Evolutionary conservation across 805 yeast genomes (phyloP).

Genomic region (Danielia oregonensis): DNA sequence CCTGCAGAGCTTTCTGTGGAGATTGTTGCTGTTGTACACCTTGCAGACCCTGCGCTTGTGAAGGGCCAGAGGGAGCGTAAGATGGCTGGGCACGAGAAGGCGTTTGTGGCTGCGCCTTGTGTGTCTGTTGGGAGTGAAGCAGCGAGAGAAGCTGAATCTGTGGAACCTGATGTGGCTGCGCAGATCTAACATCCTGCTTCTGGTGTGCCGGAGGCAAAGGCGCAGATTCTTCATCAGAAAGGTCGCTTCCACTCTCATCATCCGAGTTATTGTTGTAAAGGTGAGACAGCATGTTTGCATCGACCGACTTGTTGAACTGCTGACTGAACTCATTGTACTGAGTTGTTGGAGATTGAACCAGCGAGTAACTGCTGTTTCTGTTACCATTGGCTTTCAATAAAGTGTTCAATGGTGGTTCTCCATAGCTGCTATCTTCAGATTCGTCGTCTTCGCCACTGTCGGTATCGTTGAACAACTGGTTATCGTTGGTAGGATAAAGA

Average conservation of each 20-base stretch:
- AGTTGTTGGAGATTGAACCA: slow-evolving; percentile 41
- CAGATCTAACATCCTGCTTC: too few species aligned
- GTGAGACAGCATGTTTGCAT: slow-evolving; percentile 1
- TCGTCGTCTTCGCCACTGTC: slow-evolving; percentile 27
- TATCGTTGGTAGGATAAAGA: slow-evolving; percentile 35
- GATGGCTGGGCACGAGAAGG: slow-evolving; percentile 12
- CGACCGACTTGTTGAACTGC: slow-evolving; percentile 30
- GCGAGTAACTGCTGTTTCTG: slow-evolving; percentile 33
- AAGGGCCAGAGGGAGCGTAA: background rate
- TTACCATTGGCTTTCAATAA: slow-evolving; percentile 25
- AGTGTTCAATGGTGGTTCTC: background rate
- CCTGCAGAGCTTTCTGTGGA: too few species aligned
- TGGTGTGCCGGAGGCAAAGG: slow-evolving; percentile 4
- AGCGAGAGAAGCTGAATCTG: slow-evolving; percentile 14
- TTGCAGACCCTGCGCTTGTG: too few species aligned
- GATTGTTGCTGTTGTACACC: too few species aligned
- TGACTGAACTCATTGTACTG: slow-evolving; percentile 40
- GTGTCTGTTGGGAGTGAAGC: slow-evolving; percentile 10
- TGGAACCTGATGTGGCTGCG: slow-evolving; percentile 10
- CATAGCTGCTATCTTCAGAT: background rate
- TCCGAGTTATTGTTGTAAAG: slow-evolving; percentile 2
- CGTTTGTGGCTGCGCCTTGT: slow-evolving; percentile 9
- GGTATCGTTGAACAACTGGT: slow-evolving; percentile 28
- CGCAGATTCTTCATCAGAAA: slow-evolving; percentile 5
- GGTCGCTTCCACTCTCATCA: slow-evolving; percentile 2